Evolutionary conservation across 495 filamentous ascomycete genomes (phyloP).

Genomic region (Apodospora peruviana): DNA sequence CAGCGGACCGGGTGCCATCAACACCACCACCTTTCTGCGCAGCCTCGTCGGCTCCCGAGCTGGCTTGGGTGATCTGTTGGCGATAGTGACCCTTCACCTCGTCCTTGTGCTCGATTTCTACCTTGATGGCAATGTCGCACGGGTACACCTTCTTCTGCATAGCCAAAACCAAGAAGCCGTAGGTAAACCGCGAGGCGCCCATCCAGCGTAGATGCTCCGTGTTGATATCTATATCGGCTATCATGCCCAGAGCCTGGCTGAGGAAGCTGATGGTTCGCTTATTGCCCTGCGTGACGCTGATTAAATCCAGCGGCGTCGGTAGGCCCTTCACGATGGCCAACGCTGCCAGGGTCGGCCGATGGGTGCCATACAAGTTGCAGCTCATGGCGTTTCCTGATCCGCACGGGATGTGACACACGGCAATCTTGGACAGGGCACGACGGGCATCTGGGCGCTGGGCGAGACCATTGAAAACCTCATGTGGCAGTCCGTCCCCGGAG

Average conservation of each 20-base stretch:
- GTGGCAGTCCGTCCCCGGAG: constrained; percentile 86
- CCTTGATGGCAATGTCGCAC: constrained; percentile 79
- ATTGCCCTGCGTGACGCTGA: constrained; percentile 79
- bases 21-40: constrained; percentile 3
- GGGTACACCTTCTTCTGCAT: constrained; percentile 72
- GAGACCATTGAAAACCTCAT: constrained; percentile 94
- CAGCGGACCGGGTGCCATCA: not conserved
- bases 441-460: constrained; percentile 68
- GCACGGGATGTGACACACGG: constrained; percentile 84
- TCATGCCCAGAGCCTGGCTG: constrained; percentile 82
- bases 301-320: constrained; percentile 72
- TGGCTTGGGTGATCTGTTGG: constrained; percentile 3
- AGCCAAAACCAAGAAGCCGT: constrained; percentile 70
- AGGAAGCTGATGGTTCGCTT: constrained; percentile 76
- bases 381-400: constrained; percentile 93
- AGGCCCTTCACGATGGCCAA: constrained; percentile 81
- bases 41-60: constrained; percentile 28
- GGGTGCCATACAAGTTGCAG: constrained; percentile 80
- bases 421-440: constrained; percentile 69
- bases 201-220: constrained; percentile 93
- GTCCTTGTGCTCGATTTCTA: constrained; percentile 71
- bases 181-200: constrained; percentile 77
- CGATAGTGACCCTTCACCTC: constrained; percentile 69
- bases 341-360: constrained; percentile 68
- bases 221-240: constrained; percentile 82